phyloP scores from a whole-genome alignment of 108 stramenopile species.

The Skeletonema potamos region DNA sequence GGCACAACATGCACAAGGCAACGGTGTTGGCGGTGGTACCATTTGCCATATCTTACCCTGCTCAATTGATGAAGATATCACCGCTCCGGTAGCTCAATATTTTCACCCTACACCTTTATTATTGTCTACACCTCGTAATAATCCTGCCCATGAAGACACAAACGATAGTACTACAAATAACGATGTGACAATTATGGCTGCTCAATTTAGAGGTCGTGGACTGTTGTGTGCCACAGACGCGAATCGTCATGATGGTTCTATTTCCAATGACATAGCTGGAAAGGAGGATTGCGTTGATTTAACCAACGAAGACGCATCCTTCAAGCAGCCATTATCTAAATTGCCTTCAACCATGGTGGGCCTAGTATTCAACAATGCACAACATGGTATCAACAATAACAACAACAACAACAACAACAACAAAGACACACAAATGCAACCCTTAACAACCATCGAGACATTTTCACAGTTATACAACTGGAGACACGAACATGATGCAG shows the following conservation, averaged over 20 bases:
- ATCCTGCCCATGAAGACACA: neutral
- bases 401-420: neutral
- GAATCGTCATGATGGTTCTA: neutral
- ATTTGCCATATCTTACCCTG: conserved; percentile 48
- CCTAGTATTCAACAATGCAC: conserved; percentile 5
- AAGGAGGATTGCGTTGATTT: neutral
- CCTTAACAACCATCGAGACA: conserved; percentile 24
- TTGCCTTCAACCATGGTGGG: conserved; percentile 22
- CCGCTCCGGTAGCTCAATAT: conserved; percentile 34
- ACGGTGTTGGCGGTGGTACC: neutral
- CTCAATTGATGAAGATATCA: conserved; percentile 31
- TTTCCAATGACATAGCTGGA: neutral
- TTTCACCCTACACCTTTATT: conserved; percentile 39
- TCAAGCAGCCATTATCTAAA: conserved; percentile 10
- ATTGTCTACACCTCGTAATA: neutral
- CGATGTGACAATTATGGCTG: conserved; percentile 19
- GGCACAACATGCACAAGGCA: neutral
- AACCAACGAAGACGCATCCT: neutral
- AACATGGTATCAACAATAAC: neutral
- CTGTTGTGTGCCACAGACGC: conserved; percentile 28
- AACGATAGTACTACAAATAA: neutral
- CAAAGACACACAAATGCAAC: conserved; percentile 1
- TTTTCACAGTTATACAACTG: conserved; percentile 30
- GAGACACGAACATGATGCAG: conserved; percentile 39
- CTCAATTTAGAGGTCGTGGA: conserved; percentile 49